phyloP scores from a whole-genome alignment of 1,284 basidiomycete species.

The Moesziomyces globuligerus region DNA sequence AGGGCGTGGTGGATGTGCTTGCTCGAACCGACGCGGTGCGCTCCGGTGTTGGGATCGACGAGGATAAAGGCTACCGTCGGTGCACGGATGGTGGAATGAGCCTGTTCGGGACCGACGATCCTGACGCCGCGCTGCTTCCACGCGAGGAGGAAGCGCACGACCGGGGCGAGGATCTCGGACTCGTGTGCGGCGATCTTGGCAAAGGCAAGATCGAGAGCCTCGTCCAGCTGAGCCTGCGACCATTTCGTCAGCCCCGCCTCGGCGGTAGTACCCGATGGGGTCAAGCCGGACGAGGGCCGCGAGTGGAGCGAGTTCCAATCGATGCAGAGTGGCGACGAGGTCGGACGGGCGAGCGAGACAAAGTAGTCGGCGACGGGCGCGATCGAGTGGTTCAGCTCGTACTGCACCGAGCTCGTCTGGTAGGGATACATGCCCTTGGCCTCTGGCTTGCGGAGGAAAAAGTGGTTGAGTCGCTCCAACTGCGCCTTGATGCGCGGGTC shows the following conservation, averaged over 20 bases:
- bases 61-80: constrained; percentile 81
- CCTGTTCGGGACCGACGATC: constrained; percentile 74
- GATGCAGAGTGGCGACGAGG: neutral
- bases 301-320: constrained; percentile 29
- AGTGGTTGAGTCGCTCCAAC: constrained; percentile 75
- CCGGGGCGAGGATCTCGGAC: constrained; percentile 68
- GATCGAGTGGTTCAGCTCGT: constrained; percentile 75
- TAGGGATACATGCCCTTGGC: constrained; percentile 74
- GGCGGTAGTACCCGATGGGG: neutral
- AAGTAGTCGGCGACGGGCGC: constrained; percentile 77
- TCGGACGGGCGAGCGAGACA: constrained; percentile 69
- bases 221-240: constrained; percentile 1
- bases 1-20: constrained; percentile 72
- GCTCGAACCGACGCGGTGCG: constrained; percentile 71
- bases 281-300: too few relatives aligned
- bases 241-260: neutral
- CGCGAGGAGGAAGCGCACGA: constrained; percentile 70
- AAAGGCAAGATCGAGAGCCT: constrained; percentile 56
- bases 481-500: constrained; percentile 70
- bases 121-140: constrained; percentile 69
- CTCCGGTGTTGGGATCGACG: constrained; percentile 51
- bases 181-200: constrained; percentile 70
- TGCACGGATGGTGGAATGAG: constrained; percentile 67
- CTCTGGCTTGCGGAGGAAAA: constrained; percentile 73
- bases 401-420: constrained; percentile 72